Evolutionary conservation across 2,329 filamentous ascomycete genomes (phyloP).

Genomic region (Pyrenophora seminiperda): DNA sequence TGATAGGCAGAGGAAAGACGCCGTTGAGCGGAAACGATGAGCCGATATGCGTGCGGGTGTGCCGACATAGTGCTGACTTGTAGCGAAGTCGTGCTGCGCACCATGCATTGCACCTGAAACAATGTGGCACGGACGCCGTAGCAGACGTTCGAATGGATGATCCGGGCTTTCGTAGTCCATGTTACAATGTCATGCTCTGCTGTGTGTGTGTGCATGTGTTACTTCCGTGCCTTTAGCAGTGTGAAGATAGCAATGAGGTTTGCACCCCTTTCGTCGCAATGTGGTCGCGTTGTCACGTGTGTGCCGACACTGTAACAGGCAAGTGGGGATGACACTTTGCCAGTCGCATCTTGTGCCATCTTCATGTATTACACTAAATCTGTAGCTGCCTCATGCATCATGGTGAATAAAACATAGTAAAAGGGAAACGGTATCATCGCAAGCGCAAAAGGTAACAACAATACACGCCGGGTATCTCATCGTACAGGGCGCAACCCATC

Average conservation of each 20-base stretch:
- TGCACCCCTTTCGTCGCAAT: background rate
- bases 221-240: too few relatives aligned
- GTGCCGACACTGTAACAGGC: background rate
- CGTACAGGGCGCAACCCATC: conserved; percentile 2
- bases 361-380: background rate
- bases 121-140: conserved; percentile 34
- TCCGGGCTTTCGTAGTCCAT: background rate
- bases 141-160: conserved; percentile 7
- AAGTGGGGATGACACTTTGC: background rate
- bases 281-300: conserved; percentile 9
- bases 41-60: conserved; percentile 7
- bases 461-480: conserved; percentile 17
- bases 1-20: background rate
- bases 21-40: conserved; percentile 8
- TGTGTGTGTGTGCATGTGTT: background rate
- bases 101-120: conserved; percentile 36
- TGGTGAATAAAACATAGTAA: too few relatives aligned
- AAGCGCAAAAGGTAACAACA: conserved; percentile 2
- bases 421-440: background rate
- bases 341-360: background rate
- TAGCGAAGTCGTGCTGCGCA: conserved; percentile 25
- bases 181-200: background rate
- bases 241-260: background rate
- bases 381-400: background rate
- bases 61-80: conserved; percentile 26